Base-by-base conservation (phyloP, 352 stramenopile species). In the Globisporangium uncinulatum region DNA sequence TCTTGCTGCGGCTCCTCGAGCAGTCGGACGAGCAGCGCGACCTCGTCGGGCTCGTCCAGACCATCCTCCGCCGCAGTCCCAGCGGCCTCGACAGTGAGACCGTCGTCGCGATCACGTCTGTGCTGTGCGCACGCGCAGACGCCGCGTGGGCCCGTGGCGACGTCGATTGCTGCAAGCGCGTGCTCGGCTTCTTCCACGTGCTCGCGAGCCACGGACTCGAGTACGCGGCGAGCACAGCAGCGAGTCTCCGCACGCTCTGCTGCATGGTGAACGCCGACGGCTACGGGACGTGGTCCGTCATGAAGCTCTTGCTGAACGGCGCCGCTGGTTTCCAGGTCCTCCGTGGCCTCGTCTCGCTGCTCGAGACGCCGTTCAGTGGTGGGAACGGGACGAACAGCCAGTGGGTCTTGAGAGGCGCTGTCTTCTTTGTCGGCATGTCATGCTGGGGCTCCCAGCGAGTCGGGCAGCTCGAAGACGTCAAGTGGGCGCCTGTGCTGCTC, bases 401-500 rank as follows among this genome's bases (percentile, higher is more conserved):
- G 48, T 90, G 76, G 77, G 79, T 92, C n/a, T 65, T 91, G 0
- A 77, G 86, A 49, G 86, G 86, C 0, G 83, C 84, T 0, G 83
- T 95, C 13, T 95, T 94, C 64, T 95, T 93, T 59, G 65, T 95
- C 5, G 86, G 84, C 3, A 95, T 95, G 86, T 94, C 84, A 15
- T 92, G 80, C 37, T 95, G 86, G 86, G 86, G 86, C 3, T 93
- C 82, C 14, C 84, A 95, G 50, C 81, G 85, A 19, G 71, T 94
- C 0, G 61, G 70, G 5, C 81, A 73, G 54, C 76, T 95, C 52
- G 82, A 92, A 19, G 68, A 89, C 43, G 74, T 90, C 54, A 78
- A 81, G 54, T 93, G 83, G 81, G 70, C 70, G 3, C 77, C 84
- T 11, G 79, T 94, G 32, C 61, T 95, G 6, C 50, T 89, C 21